These are phyloP conservation scores for Amanita rubescens DNA, from an alignment of 768 basidiomycete species.

Conservation along the genomic window DNA sequence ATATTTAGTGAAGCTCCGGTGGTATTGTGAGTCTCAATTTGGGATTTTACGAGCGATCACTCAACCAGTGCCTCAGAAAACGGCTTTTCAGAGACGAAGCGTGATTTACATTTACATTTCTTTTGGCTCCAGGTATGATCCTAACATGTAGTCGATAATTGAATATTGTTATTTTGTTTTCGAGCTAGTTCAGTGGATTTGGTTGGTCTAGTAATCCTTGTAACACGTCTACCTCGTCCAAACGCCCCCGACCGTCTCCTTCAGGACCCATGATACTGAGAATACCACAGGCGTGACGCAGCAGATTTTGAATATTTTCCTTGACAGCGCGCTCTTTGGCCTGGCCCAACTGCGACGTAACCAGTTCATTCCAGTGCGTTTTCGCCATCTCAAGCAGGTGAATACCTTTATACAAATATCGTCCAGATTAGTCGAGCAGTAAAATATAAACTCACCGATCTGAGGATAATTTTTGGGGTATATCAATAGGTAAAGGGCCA, in stretches of 20 bases:
- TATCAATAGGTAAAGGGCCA: conserved; percentile 60
- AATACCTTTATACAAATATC: conserved; percentile 41
- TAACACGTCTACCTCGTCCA: conserved; percentile 44
- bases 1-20: conserved; percentile 68
- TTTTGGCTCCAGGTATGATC: neutral
- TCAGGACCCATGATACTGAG: conserved; percentile 48
- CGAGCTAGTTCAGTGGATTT: neutral
- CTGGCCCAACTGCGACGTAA: conserved; percentile 22
- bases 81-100: conserved; percentile 53
- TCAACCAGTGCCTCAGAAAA: conserved; percentile 35
- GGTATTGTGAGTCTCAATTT: conserved; percentile 45
- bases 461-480: conserved; percentile 81
- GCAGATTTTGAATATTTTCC: conserved; percentile 25
- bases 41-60: neutral
- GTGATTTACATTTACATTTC: neutral
- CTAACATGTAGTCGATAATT: conserved; percentile 7
- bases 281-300: conserved; percentile 34
- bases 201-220: conserved; percentile 12
- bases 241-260: conserved; percentile 56
- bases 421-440: neutral
- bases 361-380: conserved; percentile 62
- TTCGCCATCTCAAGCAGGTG: conserved; percentile 73
- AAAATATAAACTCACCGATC: conserved; percentile 44
- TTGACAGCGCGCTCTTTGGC: conserved; percentile 17
- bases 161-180: neutral